These are phyloP conservation scores for Mucor racemosus DNA, from an alignment of 371 early-diverging fungal genomes.

Conservation along the genomic window DNA sequence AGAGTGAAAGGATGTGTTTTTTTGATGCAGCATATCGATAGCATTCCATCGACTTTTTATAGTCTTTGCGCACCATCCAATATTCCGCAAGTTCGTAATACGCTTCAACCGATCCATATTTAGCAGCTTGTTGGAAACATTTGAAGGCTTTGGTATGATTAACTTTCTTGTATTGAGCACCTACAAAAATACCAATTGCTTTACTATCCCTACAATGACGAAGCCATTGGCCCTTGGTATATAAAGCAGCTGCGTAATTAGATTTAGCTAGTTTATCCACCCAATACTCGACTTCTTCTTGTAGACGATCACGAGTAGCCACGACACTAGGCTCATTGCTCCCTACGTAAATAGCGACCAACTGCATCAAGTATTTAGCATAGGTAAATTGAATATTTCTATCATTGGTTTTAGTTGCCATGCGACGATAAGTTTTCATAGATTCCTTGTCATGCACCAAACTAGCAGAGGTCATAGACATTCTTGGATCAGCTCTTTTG, in stretches of 20 bases:
- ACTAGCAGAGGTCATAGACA: slow-evolving; percentile 47
- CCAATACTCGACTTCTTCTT: slow-evolving; percentile 72
- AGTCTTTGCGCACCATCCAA: slow-evolving; percentile 64
- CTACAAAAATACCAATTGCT: slow-evolving; percentile 27
- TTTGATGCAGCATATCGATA: slow-evolving; percentile 78
- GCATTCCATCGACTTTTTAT: slow-evolving; percentile 69
- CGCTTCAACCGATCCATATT: slow-evolving; percentile 37
- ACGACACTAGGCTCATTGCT: slow-evolving; percentile 5
- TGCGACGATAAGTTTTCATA: slow-evolving; percentile 66
- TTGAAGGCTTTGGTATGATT: slow-evolving; percentile 41
- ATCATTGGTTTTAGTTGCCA: slow-evolving; percentile 73
- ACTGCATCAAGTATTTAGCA: slow-evolving; percentile 66
- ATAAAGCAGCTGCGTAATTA: slow-evolving; percentile 69
- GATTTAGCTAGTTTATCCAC: slow-evolving; percentile 68
- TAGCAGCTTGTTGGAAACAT: slow-evolving; percentile 49
- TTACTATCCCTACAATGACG: slow-evolving; percentile 45
- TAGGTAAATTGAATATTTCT: slow-evolving; percentile 67
- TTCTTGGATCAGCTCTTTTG: background rate
- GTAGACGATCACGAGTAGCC: slow-evolving; percentile 20
- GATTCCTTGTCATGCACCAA: slow-evolving; percentile 56
- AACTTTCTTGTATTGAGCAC: slow-evolving; percentile 27
- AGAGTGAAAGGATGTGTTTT: slow-evolving; percentile 72
- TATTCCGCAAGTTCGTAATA: slow-evolving; percentile 43
- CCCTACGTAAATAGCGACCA: slow-evolving; percentile 27
- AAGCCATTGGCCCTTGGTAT: slow-evolving; percentile 74